Base-by-base conservation (phyloP, 345 rosid species). In the Combretum micranthum region DNA sequence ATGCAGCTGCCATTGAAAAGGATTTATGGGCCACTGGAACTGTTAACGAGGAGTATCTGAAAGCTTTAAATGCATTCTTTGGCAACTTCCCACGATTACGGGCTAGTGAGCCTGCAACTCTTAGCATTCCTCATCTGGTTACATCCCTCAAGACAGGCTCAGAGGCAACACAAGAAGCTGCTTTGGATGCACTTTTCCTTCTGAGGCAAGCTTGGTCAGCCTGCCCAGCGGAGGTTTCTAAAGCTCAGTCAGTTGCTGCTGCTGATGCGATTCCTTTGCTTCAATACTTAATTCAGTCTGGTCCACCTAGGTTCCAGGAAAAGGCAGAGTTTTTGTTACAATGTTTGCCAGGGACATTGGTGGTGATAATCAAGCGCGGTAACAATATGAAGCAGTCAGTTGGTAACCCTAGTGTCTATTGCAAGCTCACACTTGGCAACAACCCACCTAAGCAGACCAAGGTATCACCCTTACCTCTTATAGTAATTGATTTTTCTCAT, bases 201-300 rank as follows among this genome's bases (percentile, higher is more conserved):
- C 88, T 94, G 37, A 75, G 99, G 79, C 99, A 94, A 81, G 99
- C 99, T 67, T 94, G 99, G 99, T 82, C 97, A 55, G 99, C 99
- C 0, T 94, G 99, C 72, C 87, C 97, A 12, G 95, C 97, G 20
- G 97, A 94, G 70, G 90, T 94, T 61, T 94, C 99, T 4, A 85
- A 79, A 67, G 91, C 97, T 54, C 99, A 94, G 42, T 90, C 97
- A 15, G 86, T 90, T 71, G 96, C 97, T 13, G 96, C 99, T 45
- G 97, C 99, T 39, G 99, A 90, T 62, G 97, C 99, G 19, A 94
- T 94, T 66, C 96, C 99, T 13, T 75, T 94, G 72, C 77, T 94
- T 55, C 99, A 94, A 62, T 90, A 82, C 76, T 78, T 90, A 68
- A 94, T 94, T 69, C 99, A 90, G 74, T 90, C 99, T 57, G 99